phyloP scores from a whole-genome alignment of 805 yeast genomes.

The Metschnikowia matae region DNA sequence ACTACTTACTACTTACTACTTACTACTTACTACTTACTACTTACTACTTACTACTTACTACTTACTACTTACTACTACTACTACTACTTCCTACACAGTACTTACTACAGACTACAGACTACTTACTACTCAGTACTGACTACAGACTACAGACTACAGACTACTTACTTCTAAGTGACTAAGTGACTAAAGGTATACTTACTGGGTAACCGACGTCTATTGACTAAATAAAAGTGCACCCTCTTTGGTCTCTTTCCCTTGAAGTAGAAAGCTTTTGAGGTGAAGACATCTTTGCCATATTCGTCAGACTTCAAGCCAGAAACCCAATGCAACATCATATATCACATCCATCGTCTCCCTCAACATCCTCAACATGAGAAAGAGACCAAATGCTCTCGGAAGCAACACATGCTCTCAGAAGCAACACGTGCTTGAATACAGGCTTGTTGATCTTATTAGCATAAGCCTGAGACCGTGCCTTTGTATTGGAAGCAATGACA shows the following conservation, averaged over 20 bases:
- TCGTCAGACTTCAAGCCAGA: constrained; percentile 59
- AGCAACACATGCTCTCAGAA: constrained; percentile 86
- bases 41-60: too few species aligned
- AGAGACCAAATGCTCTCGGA: too few species aligned
- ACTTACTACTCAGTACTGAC: too few species aligned
- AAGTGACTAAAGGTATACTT: too few species aligned
- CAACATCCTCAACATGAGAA: constrained; percentile 58
- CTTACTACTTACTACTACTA: too few species aligned
- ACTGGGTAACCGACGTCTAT: too few species aligned
- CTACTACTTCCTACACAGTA: too few species aligned
- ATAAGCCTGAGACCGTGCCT: constrained; percentile 51
- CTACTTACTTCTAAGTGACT: too few species aligned
- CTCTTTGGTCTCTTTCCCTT: constrained; percentile 67
- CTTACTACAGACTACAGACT: too few species aligned
- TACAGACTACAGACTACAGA: too few species aligned
- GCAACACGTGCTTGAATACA: constrained; percentile 56
- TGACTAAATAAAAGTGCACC: constrained; percentile 63
- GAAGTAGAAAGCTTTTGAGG: constrained; percentile 59
- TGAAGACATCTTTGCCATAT: constrained; percentile 75
- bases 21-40: too few species aligned
- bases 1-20: too few species aligned
- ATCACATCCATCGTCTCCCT: constrained; percentile 50
- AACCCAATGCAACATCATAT: constrained; percentile 82
- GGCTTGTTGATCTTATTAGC: constrained; percentile 49
- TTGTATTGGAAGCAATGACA: constrained; percentile 66